Base-by-base conservation (phyloP, 2,329 filamentous ascomycete genomes). In the Nannizzia gypsea region DNA sequence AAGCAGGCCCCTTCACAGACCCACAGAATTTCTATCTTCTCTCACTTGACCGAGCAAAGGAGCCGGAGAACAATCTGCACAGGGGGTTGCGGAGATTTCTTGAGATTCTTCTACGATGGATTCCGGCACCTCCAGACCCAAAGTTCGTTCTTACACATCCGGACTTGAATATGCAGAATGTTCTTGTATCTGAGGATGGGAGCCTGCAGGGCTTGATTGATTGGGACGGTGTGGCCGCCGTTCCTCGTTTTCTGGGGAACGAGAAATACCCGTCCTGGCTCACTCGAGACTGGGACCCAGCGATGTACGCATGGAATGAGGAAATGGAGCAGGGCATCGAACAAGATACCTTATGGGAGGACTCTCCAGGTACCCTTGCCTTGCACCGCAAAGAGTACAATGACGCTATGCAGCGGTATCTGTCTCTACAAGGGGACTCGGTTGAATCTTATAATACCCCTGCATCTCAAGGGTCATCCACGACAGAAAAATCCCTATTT, bases 281-380 rank as follows among this genome's bases (percentile, higher is more conserved):
- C 9, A 62, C 62, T 50, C 57, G 61, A 17, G 62, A 64, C 24
- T 61, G 61, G 62, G 57, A 62, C 55, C 61, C 57, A 13, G 17
- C 56, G 13, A 61, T 59, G 44, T 64, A 64, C 24, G 56, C 46
- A 56, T 61, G 60, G 60, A 59, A 59, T 26, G 57, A 59, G 26
- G 60, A 59, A 24, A 59, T 61, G 60, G 60, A 59, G 24, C 20
- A 24, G 26, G 56, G 48, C 2, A 59, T 61, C 42, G 52, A 61
- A 48, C 60, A 24, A 55, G 57, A 56, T 59, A 59, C 57, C 13
- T 5, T 59, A 36, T 57, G 57, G 57, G 57, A 61, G 42, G 60
- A 59, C 50, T 61, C 60, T 17, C 60, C 50, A 52, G 52, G 50
- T 9, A 59, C 38, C 60, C 59, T 28, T 24, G 24, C 46, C 55